These are phyloP conservation scores for Rhipidocladum racemiflorum DNA, from an alignment of 176 grass and related monocot species.

Conservation along the genomic window DNA sequence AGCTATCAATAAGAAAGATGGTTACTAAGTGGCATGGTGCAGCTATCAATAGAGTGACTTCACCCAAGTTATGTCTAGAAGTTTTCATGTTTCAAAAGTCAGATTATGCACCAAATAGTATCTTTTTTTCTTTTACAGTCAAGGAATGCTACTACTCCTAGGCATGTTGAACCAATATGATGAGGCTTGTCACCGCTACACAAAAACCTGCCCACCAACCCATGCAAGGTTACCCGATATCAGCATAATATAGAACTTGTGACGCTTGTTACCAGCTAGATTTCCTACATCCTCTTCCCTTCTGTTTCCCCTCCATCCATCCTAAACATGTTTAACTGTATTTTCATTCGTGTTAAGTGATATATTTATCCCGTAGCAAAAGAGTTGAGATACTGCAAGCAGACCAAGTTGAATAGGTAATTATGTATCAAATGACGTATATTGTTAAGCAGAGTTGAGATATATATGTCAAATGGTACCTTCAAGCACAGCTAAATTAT, in stretches of 20 bases:
- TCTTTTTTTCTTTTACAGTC: too few relatives aligned
- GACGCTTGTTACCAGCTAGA: background rate
- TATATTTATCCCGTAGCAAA: background rate
- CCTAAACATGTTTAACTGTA: background rate
- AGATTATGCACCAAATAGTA: too few relatives aligned
- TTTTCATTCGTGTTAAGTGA: background rate
- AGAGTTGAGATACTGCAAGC: background rate
- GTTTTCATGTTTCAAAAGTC: too few relatives aligned
- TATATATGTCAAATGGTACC: background rate
- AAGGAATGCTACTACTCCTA: too few relatives aligned
- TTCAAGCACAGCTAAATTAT: background rate
- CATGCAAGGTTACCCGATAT: background rate
- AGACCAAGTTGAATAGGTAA: background rate
- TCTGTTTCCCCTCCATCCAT: background rate
- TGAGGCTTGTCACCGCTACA: background rate
- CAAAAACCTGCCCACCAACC: too few relatives aligned
- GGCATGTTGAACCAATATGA: background rate
- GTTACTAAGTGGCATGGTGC: too few relatives aligned
- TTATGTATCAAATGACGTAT: background rate
- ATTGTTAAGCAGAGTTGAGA: background rate
- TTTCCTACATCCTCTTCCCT: background rate
- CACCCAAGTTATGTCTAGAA: too few relatives aligned
- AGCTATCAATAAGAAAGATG: too few relatives aligned
- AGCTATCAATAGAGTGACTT: too few relatives aligned
- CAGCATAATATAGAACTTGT: background rate